phyloP scores from a whole-genome alignment of 2,329 filamentous ascomycete species.

The Epichloe sp. region DNA sequence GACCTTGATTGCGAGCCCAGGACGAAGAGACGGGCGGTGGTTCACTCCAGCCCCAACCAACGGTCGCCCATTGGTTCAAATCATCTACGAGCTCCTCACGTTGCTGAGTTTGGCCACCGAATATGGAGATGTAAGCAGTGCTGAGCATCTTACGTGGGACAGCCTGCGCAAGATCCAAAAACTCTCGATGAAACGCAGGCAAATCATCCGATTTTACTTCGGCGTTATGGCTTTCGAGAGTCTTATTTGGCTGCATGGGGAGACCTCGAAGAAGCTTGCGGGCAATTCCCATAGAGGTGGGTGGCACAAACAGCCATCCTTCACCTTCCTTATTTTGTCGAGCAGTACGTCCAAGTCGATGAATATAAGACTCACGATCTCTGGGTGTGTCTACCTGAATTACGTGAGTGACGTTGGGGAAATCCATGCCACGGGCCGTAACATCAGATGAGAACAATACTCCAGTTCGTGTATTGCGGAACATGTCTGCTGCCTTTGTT shows the following conservation, averaged over 20 bases:
- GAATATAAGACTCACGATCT: constrained; percentile 60
- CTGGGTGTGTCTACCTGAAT: constrained; percentile 56
- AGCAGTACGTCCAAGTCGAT: constrained; percentile 63
- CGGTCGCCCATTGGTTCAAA: constrained; percentile 39
- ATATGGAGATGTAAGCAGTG: constrained; percentile 40
- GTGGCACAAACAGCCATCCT: constrained; percentile 52
- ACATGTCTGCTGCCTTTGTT: constrained; percentile 56
- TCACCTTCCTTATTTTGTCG: constrained; percentile 62
- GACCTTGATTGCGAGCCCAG: constrained; percentile 20
- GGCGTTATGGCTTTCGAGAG: constrained; percentile 36
- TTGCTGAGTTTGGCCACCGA: constrained; percentile 36
- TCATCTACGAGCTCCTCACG: constrained; percentile 28
- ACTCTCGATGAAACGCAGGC: constrained; percentile 32
- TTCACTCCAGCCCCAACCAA: constrained; percentile 37
- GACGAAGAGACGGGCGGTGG: constrained; percentile 26
- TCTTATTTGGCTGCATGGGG: constrained; percentile 43
- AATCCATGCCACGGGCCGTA: constrained; percentile 72
- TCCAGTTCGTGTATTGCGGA: constrained; percentile 50
- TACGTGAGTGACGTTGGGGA: constrained; percentile 67
- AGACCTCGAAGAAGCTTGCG: constrained; percentile 41
- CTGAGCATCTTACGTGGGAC: constrained; percentile 23
- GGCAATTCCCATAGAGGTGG: constrained; percentile 36
- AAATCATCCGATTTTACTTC: constrained; percentile 36
- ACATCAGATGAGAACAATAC: constrained; percentile 70
- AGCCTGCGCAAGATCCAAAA: constrained; percentile 25